These are phyloP conservation scores for Mitragyna speciosa DNA, from an alignment of 257 asterid species.

Conservation along the genomic window DNA sequence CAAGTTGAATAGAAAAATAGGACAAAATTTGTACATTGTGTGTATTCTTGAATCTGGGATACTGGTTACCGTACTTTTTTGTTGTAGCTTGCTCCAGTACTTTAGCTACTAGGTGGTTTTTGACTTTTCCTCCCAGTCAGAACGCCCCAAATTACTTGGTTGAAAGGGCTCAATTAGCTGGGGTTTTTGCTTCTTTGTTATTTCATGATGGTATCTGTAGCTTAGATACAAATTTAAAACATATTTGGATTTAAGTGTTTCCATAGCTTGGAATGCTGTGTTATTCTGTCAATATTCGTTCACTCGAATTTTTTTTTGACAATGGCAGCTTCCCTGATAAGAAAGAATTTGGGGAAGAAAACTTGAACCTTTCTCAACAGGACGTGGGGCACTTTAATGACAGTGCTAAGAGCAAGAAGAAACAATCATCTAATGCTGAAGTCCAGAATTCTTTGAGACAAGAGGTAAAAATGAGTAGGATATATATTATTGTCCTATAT, in stretches of 20 bases:
- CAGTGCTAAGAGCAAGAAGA: slow-evolving; percentile 41
- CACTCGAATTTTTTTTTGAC: slow-evolving; percentile 22
- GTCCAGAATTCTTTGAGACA: slow-evolving; percentile 69
- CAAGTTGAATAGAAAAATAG: slow-evolving; percentile 18
- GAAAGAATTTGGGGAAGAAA: slow-evolving; percentile 44
- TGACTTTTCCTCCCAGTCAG: background rate
- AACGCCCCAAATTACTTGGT: background rate
- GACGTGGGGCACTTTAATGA: slow-evolving; percentile 39
- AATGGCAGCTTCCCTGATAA: slow-evolving; percentile 65
- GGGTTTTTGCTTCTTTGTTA: background rate
- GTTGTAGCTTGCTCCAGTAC: slow-evolving; percentile 12
- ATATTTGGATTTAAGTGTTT: background rate
- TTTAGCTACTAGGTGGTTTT: background rate
- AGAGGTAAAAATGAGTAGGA: slow-evolving; percentile 50
- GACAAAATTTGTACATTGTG: slow-evolving; percentile 20
- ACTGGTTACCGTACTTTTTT: slow-evolving; percentile 24
- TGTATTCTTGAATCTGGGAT: slow-evolving; percentile 29
- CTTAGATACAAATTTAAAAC: background rate
- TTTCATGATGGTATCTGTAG: background rate
- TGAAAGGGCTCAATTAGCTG: background rate
- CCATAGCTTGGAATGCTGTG: background rate
- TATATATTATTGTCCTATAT: background rate
- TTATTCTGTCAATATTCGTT: background rate
- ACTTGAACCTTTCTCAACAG: slow-evolving; percentile 40
- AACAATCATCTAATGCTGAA: slow-evolving; percentile 50